Evolutionary conservation across 1,284 basidiomycete genomes (phyloP).

Genomic region (Athelia sp.): DNA sequence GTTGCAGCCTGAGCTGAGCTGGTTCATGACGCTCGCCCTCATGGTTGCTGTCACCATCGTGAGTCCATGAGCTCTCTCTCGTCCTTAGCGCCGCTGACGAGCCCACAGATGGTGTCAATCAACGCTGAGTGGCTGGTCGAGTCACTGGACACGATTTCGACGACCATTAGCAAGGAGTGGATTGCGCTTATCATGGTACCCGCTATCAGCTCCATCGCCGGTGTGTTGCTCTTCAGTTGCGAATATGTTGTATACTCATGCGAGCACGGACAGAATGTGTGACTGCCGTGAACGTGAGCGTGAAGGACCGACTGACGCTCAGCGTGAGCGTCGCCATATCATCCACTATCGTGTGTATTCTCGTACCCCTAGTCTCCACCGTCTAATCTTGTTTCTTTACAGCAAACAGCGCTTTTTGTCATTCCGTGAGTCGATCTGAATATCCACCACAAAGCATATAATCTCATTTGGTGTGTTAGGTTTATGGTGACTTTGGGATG

Average conservation of each 20-base stretch:
- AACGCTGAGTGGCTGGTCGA: constrained; percentile 87
- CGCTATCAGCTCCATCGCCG: constrained; percentile 82
- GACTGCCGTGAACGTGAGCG: constrained; percentile 84
- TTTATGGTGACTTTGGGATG: constrained; percentile 62
- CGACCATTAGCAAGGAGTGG: constrained; percentile 68
- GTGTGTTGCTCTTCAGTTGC: too few species aligned
- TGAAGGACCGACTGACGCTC: constrained; percentile 75
- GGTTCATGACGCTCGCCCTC: background rate
- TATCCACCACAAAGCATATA: background rate
- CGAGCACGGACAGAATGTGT: constrained; percentile 58
- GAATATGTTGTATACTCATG: too few species aligned
- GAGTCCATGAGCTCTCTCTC: background rate
- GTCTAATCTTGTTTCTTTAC: background rate
- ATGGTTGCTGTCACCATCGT: background rate
- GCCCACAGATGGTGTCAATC: constrained; percentile 69
- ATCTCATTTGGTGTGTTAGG: constrained; percentile 22
- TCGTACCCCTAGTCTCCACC: background rate
- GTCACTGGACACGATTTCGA: constrained; percentile 64
- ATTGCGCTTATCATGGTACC: constrained; percentile 86
- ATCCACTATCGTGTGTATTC: constrained; percentile 75
- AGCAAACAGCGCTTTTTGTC: constrained; percentile 88
- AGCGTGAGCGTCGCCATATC: constrained; percentile 82
- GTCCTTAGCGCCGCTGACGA: too few species aligned
- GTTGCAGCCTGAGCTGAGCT: constrained; percentile 1
- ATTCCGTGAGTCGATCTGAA: constrained; percentile 48